Conservation (phyloP, 805 yeast species). For the Wickerhamiella cacticola region DNA sequence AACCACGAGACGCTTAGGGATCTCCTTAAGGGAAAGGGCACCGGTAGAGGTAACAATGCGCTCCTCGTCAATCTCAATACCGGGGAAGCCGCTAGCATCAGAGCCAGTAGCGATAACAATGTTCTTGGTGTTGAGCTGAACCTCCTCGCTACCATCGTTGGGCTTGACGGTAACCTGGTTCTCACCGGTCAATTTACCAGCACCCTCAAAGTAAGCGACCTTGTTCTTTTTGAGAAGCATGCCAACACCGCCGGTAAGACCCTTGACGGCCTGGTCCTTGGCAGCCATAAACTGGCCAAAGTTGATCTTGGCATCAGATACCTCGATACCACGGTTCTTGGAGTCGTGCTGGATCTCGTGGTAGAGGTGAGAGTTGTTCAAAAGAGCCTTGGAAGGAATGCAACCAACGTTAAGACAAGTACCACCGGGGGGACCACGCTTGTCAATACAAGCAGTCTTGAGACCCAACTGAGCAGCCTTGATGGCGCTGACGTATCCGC, state of each 20-base stretch:
- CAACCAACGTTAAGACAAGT: slow-evolving; percentile 98
- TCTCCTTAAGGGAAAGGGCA: slow-evolving; percentile 66
- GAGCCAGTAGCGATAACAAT: slow-evolving; percentile 97
- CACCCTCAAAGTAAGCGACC: slow-evolving; percentile 88
- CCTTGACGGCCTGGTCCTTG: slow-evolving; percentile 81
- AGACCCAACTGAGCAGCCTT: slow-evolving; percentile 94
- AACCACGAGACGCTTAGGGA: slow-evolving; percentile 83
- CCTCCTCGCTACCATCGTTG: slow-evolving; percentile 69
- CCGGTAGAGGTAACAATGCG: slow-evolving; percentile 96
- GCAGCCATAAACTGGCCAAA: slow-evolving; percentile 74
- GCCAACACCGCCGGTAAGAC: slow-evolving; percentile 89
- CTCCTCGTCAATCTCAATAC: slow-evolving; percentile 90
- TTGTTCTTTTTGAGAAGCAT: slow-evolving; percentile 90
- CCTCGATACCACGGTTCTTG: slow-evolving; percentile 78
- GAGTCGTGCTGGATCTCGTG: slow-evolving; percentile 84
- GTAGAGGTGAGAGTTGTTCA: slow-evolving; percentile 88
- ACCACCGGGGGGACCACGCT: slow-evolving; percentile 94
- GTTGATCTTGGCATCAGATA: slow-evolving; percentile 59
- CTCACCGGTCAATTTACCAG: slow-evolving; percentile 77
- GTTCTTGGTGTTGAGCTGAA: slow-evolving; percentile 66
- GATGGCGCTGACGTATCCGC: slow-evolving; percentile 98
- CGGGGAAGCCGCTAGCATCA: slow-evolving; percentile 98
- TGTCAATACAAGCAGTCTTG: slow-evolving; percentile 93
- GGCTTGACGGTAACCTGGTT: slow-evolving; percentile 69
- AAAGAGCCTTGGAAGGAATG: slow-evolving; percentile 91